A percentile compares a stretch with the other conserved stretches of the same genome.
Conservation (phyloP, 345 rosid species). For the Passiflora organensis region DNA sequence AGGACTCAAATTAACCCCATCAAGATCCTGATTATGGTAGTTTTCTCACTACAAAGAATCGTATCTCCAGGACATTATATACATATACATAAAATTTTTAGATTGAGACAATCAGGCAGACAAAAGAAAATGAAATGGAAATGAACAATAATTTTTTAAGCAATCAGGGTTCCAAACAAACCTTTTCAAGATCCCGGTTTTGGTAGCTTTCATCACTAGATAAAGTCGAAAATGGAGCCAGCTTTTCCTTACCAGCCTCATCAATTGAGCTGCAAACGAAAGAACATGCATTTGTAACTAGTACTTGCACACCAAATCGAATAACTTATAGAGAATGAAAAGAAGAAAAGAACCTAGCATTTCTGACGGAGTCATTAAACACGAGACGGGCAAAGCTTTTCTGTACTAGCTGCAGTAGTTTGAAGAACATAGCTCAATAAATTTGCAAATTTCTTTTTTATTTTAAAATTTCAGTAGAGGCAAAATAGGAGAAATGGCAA, state of each 20-base stretch:
- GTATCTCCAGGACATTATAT: too few relatives aligned
- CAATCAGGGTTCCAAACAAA: conserved; percentile 10
- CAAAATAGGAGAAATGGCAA: background rate
- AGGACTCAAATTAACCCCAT: too few relatives aligned
- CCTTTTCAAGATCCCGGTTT: conserved; percentile 98
- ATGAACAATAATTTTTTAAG: too few relatives aligned
- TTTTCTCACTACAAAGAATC: too few relatives aligned
- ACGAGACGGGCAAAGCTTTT: conserved; percentile 93
- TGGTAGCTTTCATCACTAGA: conserved; percentile 88
- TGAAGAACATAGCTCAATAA: conserved; percentile 9
- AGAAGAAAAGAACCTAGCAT: conserved; percentile 62
- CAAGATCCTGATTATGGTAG: too few relatives aligned
- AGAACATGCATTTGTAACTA: background rate
- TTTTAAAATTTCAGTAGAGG: background rate
- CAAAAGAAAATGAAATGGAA: background rate
- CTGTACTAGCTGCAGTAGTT: conserved; percentile 84
- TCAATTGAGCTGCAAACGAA: conserved; percentile 58
- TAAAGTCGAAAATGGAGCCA: conserved; percentile 69
- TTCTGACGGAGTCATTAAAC: conserved; percentile 74
- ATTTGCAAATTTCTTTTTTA: too few relatives aligned
- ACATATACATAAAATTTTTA: too few relatives aligned
- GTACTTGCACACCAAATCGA: background rate
- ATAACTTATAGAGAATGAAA: background rate
- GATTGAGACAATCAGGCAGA: too few relatives aligned
- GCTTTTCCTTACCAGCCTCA: conserved; percentile 70